Conservation (phyloP, 257 asterid genomes). For the Scutellaria baicalensis region DNA sequence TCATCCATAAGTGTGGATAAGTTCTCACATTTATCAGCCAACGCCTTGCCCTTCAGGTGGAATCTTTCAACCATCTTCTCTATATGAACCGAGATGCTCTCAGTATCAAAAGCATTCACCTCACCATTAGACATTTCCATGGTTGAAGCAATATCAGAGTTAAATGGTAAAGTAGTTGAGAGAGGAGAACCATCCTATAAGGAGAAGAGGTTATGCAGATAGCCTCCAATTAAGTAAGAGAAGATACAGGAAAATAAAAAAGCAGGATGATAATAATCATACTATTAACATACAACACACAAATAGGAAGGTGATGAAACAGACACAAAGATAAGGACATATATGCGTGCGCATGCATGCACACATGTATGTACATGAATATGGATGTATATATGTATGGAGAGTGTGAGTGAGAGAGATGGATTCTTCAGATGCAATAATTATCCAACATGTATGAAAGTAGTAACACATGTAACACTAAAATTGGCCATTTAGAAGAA, state of each 20-base stretch:
- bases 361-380: background rate
- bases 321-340: background rate
- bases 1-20: slow-evolving; percentile 49
- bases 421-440: background rate
- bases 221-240: slow-evolving; percentile 19
- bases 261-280: background rate
- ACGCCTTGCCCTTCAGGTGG: slow-evolving; percentile 51
- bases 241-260: slow-evolving; percentile 1
- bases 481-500: background rate
- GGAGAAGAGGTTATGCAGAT: slow-evolving; percentile 13
- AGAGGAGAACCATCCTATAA: slow-evolving; percentile 55
- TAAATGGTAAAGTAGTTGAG: slow-evolving; percentile 33
- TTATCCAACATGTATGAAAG: background rate
- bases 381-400: background rate
- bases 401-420: background rate
- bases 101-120: slow-evolving; percentile 44
- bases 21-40: slow-evolving; percentile 48
- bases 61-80: slow-evolving; percentile 58
- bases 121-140: slow-evolving; percentile 36
- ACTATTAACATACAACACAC: background rate
- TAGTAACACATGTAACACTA: background rate
- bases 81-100: slow-evolving; percentile 35
- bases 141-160: slow-evolving; percentile 24
- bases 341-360: background rate
- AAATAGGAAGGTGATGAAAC: background rate